phyloP scores from a whole-genome alignment of 306 rosid species.

The Medicago lupulina region DNA sequence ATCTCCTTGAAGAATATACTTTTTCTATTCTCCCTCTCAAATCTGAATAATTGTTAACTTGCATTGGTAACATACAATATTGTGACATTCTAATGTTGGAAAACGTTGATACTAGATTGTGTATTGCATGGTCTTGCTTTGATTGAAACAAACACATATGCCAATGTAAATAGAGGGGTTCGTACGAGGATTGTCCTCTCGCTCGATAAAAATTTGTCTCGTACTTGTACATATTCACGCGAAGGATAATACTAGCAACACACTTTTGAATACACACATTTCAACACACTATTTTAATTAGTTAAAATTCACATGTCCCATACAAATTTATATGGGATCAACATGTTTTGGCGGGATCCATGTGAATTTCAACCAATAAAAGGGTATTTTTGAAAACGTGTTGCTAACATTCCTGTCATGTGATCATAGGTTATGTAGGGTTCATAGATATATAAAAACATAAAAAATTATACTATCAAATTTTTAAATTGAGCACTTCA shows the following conservation, averaged over 20 bases:
- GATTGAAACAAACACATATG: background rate
- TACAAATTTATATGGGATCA: too few relatives aligned
- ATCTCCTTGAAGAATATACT: constrained; percentile 47
- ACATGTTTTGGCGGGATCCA: too few relatives aligned
- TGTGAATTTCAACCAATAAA: too few relatives aligned
- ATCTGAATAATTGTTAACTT: constrained; percentile 11
- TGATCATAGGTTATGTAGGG: too few relatives aligned
- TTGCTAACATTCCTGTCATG: too few relatives aligned
- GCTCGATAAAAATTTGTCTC: background rate
- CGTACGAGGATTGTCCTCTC: background rate
- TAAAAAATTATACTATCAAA: background rate
- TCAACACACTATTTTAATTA: too few relatives aligned
- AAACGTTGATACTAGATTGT: background rate
- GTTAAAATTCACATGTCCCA: too few relatives aligned
- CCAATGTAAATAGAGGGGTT: background rate
- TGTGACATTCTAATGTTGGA: constrained; percentile 29
- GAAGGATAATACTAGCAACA: background rate
- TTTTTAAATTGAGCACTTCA: background rate
- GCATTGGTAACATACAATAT: constrained; percentile 8
- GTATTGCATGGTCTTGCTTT: background rate
- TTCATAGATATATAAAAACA: background rate
- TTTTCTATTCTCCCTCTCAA: constrained; percentile 14
- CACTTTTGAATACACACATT: too few relatives aligned
- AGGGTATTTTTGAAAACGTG: too few relatives aligned
- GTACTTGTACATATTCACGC: background rate